Base-by-base conservation (phyloP, 2,329 filamentous ascomycete species). In the Cyphellophora attinorum region DNA sequence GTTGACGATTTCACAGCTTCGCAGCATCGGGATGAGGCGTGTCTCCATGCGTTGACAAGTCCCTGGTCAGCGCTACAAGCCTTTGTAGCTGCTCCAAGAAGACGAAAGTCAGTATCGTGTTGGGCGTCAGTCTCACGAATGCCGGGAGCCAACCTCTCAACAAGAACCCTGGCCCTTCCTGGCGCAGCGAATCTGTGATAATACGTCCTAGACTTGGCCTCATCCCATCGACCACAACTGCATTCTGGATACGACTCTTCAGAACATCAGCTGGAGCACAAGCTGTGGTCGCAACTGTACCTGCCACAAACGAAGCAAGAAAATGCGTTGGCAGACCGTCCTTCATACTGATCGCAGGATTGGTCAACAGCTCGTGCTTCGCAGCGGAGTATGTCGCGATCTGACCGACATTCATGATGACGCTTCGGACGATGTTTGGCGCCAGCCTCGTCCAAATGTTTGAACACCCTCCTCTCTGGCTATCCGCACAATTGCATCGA, bases 41-140 rank as follows among this genome's bases (percentile, higher is more conserved):
- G n/a, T n/a, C n/a, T 13, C 19, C 44, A 4, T 53, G 56, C n/a
- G 51, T 57, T 25, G 21, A n/a, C 8, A 34, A 41, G 31, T 39
- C 44, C 54, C 25, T 53, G 14, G 42, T 41, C 25, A 41, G 8
- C 14, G 27, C 37, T 8, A 40, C 39, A 11, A 45, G 31, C 38
- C 40, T 47, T 19, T 33, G 37, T 19, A 39, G 23, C 17, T 35
- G 42, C 21, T 44, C 42, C 16, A 44, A 36, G 21, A 41, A 41
- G 25, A 44, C 34, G 30, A 44, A 41, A 21, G 42, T 41, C 14
- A 44, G 35, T 5, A 41, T 35, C 5, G 42, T 41, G 31, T 40
- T 39, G 3, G 42, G 39, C 17, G 40, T 34, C 8, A 43, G 34
- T 23, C 40, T 40, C n/a, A 43, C 34, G 37, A 37, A 43, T 13